Conservation (phyloP, 768 basidiomycete genomes). For the Psilocybe sp. region DNA sequence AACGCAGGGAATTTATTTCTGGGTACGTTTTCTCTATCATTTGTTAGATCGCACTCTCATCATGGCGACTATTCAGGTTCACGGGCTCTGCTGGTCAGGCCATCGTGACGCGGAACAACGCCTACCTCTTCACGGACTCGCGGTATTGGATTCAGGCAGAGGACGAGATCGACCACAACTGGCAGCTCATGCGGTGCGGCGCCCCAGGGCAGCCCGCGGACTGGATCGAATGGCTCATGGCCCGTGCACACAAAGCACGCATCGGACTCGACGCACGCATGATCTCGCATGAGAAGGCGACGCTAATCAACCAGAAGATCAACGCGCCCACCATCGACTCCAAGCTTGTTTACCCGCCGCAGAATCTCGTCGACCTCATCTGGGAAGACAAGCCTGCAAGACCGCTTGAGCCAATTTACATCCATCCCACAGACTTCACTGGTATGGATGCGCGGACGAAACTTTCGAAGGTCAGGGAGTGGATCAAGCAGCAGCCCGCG, state of each 20-base stretch:
- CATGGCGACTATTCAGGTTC: conserved; percentile 18
- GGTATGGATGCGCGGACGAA: conserved; percentile 67
- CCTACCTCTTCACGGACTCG: conserved; percentile 78
- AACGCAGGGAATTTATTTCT: conserved; percentile 74
- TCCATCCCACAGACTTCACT: conserved; percentile 71
- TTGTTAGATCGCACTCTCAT: conserved; percentile 2
- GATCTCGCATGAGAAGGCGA: conserved; percentile 71
- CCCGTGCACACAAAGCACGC: conserved; percentile 45
- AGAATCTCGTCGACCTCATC: conserved; percentile 79
- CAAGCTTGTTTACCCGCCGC: conserved; percentile 75
- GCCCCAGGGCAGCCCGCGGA: conserved; percentile 51
- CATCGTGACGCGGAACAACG: conserved; percentile 60
- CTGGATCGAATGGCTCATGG: conserved; percentile 80
- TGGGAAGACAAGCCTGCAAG: conserved; percentile 79
- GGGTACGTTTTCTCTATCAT: conserved; percentile 43
- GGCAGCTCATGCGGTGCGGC: conserved; percentile 65
- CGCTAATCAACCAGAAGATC: conserved; percentile 56
- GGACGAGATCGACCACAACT: conserved; percentile 68
- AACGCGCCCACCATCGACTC: conserved; percentile 40
- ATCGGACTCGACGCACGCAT: conserved; percentile 87
- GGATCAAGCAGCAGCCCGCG: conserved; percentile 62
- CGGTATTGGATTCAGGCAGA: conserved; percentile 82
- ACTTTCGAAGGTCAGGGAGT: conserved; percentile 64
- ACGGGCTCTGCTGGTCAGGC: conserved; percentile 61
- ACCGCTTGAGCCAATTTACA: conserved; percentile 59